These are phyloP conservation scores for Colletotrichum lupini DNA, from an alignment of 2,329 filamentous ascomycete genomes.

Conservation along the genomic window DNA sequence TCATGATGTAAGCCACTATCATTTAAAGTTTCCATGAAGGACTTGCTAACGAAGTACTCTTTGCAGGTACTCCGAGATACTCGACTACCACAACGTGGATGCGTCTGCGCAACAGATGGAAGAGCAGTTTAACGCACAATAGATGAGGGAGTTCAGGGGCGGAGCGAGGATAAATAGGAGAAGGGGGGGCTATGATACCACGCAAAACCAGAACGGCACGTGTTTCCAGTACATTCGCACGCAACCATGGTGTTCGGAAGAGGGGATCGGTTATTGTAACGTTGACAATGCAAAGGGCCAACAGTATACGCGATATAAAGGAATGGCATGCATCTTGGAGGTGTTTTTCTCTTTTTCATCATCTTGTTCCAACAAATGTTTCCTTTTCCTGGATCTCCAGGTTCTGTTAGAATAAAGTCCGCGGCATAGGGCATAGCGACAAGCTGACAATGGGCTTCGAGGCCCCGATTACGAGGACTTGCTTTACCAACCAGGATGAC, in stretches of 20 bases:
- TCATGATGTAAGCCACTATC: constrained; percentile 90
- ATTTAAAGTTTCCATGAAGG: background rate
- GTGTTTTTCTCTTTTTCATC: constrained; percentile 14
- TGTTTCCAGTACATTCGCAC: constrained; percentile 37
- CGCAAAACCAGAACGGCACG: constrained; percentile 33
- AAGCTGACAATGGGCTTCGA: background rate
- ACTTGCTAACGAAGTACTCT: constrained; percentile 10
- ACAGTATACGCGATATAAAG: constrained; percentile 36
- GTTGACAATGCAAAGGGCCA: constrained; percentile 35
- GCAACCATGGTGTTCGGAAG: constrained; percentile 36
- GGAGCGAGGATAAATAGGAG: constrained; percentile 26
- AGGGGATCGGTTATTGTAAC: constrained; percentile 33
- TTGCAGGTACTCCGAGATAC: constrained; percentile 94
- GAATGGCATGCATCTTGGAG: constrained; percentile 35
- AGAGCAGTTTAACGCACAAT: constrained; percentile 51
- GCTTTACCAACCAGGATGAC: background rate
- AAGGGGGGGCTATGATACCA: constrained; percentile 36
- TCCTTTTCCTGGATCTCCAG: background rate
- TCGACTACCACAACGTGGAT: constrained; percentile 97
- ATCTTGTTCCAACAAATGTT: constrained; percentile 14
- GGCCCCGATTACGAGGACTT: background rate
- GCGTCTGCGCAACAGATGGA: constrained; percentile 48
- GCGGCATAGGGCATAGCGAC: background rate
- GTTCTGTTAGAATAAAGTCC: background rate
- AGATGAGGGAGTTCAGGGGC: constrained; percentile 14